Base-by-base conservation (phyloP, 257 asterid species). In the Paraleonurus japonicus region DNA sequence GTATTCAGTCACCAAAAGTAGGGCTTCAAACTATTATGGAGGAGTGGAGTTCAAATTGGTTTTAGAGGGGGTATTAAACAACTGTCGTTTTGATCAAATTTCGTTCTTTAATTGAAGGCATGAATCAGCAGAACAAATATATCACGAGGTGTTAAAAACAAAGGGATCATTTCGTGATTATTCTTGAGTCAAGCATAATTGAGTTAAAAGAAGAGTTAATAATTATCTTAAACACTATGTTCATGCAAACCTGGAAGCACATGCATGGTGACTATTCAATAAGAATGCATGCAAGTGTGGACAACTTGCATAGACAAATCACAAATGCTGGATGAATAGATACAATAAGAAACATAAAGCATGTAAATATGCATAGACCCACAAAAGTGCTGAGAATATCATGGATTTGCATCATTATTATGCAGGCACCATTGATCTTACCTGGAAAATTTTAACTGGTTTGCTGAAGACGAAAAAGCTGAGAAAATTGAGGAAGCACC, bases 401-500 rank as follows among this genome's bases (percentile, higher is more conserved):
- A 62, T 17, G 65, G 35, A 54, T 43, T 55, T 28, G 28, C 54
- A 54, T 9, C 74, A 58, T 17, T 24, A 51, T 0, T 60, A 63
- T 12, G 54, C 23, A 57, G 61, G 51, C 27, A 63, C 20, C 41
- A 20, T 32, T 47, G 22, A 62, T 28, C 69, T 41, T 24, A 20
- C 32, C 62, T 55, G 23, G 19, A 55, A 5, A 41, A 7, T 24
- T 55, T 19, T 5, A 47, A 30, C 30, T 47, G 17, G 39, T 28
- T 51, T n/a, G 43, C 5, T 48, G 13, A 43, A 57, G 63, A 17
- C 27, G 35, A 50, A 72, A 28, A 61, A 19, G 54, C 5, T n/a
- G 27, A 26, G 4, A 37, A 24, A 4, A 1, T 7, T 30, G 61
- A 0, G 10, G 50, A 77, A 47, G 77, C 77, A 74, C 82, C 78